Percentiles rank a stretch among this genome's conserved stretches.
These are phyloP conservation scores for Nectriaceae sp. DNA, from an alignment of 2,329 filamentous ascomycete species.

Conservation along the genomic window DNA sequence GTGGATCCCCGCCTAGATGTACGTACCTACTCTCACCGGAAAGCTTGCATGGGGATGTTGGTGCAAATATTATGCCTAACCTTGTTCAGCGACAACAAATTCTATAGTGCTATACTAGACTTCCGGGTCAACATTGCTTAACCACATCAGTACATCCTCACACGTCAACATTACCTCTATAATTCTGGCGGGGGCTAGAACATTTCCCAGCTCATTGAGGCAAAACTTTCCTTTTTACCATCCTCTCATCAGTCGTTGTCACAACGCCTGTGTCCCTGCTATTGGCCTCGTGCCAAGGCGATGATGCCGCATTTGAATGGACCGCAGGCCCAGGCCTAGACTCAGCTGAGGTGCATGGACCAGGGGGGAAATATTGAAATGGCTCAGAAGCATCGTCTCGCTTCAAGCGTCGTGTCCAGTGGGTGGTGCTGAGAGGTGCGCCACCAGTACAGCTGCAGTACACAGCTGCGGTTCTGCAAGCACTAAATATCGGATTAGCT, in stretches of 20 bases:
- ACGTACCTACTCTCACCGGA: constrained; percentile 7
- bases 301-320: constrained; percentile 14
- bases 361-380: constrained; percentile 20
- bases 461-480: neutral
- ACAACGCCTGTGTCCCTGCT: neutral
- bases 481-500: neutral
- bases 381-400: constrained; percentile 14
- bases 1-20: neutral
- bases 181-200: neutral
- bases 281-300: constrained; percentile 14
- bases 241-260: constrained; percentile 9
- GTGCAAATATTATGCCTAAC: constrained; percentile 1
- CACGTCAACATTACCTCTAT: neutral
- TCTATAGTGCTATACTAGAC: too few species aligned
- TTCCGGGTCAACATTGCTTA: too few species aligned
- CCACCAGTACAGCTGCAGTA: neutral
- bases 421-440: neutral
- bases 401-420: neutral
- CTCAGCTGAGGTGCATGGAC: constrained; percentile 28
- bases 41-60: constrained; percentile 6
- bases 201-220: constrained; percentile 1
- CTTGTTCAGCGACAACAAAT: constrained; percentile 1
- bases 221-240: constrained; percentile 14
- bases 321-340: constrained; percentile 21
- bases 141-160: too few species aligned